Evolutionary conservation across 768 basidiomycete species (phyloP), one percentile per base, ranked within the genome.

Genomic region (Leucocoprinus birnbaumii): DNA sequence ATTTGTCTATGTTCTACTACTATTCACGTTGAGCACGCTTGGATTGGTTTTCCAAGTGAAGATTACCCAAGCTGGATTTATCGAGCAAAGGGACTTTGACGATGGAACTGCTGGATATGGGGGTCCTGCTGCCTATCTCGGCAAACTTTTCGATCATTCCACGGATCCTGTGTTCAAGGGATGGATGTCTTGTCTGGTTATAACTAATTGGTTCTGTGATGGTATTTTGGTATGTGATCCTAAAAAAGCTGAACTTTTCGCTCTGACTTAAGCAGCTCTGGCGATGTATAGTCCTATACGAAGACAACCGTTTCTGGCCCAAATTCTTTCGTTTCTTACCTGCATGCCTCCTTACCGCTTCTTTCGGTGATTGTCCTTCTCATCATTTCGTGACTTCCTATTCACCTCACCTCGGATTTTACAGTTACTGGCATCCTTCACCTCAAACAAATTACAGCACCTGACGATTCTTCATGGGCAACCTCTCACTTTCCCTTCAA

Each of bases 361-460:
- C 51, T 6, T 43, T 53, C 31, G 19, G 51, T 53, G 22, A 31
- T 31, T 31, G 11, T n/a, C 41, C 22, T 10, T 21, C 24, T 21
- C 27, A 14, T 45, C 5, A 9, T 34, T 18, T 45, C 34, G n/a
- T 14, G 10, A 18, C 7, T 10, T 14, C 5, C n/a, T 19, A 18
- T 10, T 14, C 13, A 19, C 14, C 26, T 53, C 22, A 53, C 14
- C 2, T 18, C 1, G 13, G 14, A 16, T 5, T 18, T 18, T n/a
- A 10, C 19, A 53, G 51, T 53, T 14, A 45, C 9, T n/a, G 51
- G 51, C 8, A 35, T 53, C 11, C 51, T 53, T 13, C 51, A 53
- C 43, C 51, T 53, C 34, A 45, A 44, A 18, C 51, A 53, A 45
- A 53, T 53, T 27, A 53, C 51, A 34, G 51, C 51, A 18, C 51